Base-by-base conservation (phyloP, 176 grass and related monocot species). In the Eragrostis nindensis region DNA sequence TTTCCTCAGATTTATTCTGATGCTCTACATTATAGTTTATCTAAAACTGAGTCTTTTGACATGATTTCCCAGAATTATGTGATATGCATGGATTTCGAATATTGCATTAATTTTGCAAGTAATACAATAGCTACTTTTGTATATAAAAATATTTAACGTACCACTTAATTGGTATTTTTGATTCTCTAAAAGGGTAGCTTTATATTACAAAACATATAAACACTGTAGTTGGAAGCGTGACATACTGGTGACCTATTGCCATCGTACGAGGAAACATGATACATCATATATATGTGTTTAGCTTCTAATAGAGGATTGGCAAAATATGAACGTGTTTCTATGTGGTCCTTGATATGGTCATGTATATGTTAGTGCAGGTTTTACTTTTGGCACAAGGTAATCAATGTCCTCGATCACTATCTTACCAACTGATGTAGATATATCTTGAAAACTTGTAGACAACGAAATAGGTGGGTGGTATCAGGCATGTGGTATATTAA, bases 251-350 rank as follows among this genome's bases (percentile, higher is more conserved):
- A 66, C 56, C 50, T 83, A 78, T 81, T 67, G 86, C 55, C 47
- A 38, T 81, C 45, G 6, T 84, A 80, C 55, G 52, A 84, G 79
- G 81, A 82, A 88, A 77, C 81, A 77, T 38, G 36, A n/a, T 47
- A 6, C 26, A 24, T 79, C 62, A 55, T 30, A 67, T n/a, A n/a
- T 54, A 47, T 66, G 62, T 4, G 13, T 6, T 54, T 62, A 72
- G 66, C 32, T 71, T 64, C 66, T 43, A 29, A 7, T 56, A 26
- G 65, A 62, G 27, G 55, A 78, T 50, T 67, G 46, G 13, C 19
- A 0, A 67, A 70, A 61, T 60, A 41, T 49, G 76, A 57, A 57
- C 49, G 32, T 44, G 60, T 32, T 47, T 80, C 48, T 66, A 8
- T 74, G 59, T 80, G 60, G 76, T 73, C 76, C 45, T 44, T 54